Evolutionary conservation across 257 asterid species (phyloP).

Genomic region (Rubia yunnanensis): DNA sequence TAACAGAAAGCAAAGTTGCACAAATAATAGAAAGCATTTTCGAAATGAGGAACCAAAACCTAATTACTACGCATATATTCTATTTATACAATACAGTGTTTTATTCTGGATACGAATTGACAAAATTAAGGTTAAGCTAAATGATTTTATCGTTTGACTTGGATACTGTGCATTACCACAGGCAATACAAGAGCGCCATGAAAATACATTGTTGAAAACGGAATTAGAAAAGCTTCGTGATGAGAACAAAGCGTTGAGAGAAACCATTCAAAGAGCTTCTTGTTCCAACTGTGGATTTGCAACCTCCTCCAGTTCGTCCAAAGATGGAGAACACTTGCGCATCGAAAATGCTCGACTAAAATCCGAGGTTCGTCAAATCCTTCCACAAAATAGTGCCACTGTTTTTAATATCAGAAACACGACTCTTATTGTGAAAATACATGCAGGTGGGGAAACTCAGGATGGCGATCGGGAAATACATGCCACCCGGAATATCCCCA

Average conservation of each 20-base stretch:
- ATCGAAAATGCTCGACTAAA: slow-evolving; percentile 68
- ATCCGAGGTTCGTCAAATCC: no score
- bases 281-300: slow-evolving; percentile 66
- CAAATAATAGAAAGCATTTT: no score
- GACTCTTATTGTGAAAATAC: not conserved
- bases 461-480: slow-evolving; percentile 32
- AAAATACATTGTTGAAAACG: slow-evolving; percentile 53
- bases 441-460: slow-evolving; percentile 65
- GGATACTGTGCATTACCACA: slow-evolving; percentile 24
- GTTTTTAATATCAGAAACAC: not conserved
- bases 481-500: slow-evolving; percentile 35
- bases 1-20: no score
- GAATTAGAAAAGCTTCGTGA: slow-evolving; percentile 73
- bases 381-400: no score
- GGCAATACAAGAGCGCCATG: slow-evolving; percentile 96
- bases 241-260: slow-evolving; percentile 51
- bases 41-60: no score
- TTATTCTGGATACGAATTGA: no score
- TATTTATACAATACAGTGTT: no score
- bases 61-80: not conserved
- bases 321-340: slow-evolving; percentile 48
- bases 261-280: slow-evolving; percentile 28
- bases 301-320: slow-evolving; percentile 23
- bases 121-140: no score
- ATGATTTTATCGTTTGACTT: not conserved